Evolutionary conservation across 257 asterid species (phyloP).

Genomic region (Ophiorrhiza pumila): DNA sequence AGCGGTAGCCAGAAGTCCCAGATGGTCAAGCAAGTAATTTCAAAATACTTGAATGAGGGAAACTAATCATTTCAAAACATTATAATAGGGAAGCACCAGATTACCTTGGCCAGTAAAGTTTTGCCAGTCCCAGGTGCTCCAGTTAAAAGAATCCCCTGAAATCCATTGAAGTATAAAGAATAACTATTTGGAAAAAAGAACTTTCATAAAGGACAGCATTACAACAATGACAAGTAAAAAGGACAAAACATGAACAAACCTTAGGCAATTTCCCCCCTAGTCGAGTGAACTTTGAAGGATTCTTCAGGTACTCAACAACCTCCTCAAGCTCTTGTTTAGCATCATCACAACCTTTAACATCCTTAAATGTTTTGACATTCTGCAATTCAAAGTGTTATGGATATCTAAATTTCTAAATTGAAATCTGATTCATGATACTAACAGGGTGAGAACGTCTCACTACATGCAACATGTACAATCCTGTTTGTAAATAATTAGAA

Average conservation of each 20-base stretch:
- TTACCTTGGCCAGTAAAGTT: constrained; percentile 93
- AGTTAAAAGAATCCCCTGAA: constrained; percentile 95
- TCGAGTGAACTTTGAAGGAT: constrained; percentile 90
- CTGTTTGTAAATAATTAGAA: not conserved
- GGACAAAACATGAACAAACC: constrained; percentile 44
- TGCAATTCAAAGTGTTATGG: constrained; percentile 32
- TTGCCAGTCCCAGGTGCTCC: constrained; percentile 99
- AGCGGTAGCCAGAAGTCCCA: not conserved
- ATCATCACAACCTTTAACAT: constrained; percentile 99
- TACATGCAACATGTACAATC: not conserved
- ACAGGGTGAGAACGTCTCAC: not conserved
- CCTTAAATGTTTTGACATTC: constrained; percentile 97
- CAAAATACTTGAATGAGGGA: not conserved
- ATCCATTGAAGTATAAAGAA: constrained; percentile 17
- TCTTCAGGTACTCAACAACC: constrained; percentile 93
- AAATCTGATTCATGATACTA: not conserved
- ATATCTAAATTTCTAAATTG: not conserved
- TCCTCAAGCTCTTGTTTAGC: constrained; percentile 99
- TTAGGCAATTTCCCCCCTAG: constrained; percentile 96
- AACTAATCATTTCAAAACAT: not conserved
- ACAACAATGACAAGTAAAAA: not conserved
- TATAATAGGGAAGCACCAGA: constrained; percentile 4
- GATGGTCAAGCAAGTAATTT: not conserved
- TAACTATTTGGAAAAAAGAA: not conserved
- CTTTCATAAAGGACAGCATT: constrained; percentile 7